Evolutionary conservation across 2,329 filamentous ascomycete genomes (phyloP), one percentile per base, ranked within the genome.

Genomic region (Trichoderma atrobrunneum): DNA sequence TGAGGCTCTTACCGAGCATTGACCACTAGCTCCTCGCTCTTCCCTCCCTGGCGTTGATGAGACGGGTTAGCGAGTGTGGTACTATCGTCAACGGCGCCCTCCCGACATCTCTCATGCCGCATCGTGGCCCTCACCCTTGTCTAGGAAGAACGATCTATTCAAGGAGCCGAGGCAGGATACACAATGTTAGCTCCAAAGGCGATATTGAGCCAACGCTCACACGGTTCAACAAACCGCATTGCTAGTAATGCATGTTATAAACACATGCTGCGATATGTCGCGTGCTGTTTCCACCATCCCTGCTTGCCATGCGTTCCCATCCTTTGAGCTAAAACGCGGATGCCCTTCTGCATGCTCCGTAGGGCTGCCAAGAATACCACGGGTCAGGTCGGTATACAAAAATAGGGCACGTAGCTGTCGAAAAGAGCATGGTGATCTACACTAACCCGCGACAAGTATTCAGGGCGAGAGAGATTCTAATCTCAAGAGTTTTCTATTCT

Each of bases 361-460:
- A 69, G 65, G 65, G 65, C 65, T 61, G 65, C 65, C 56, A 69
- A 69, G 65, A 34, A 36, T 28, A 69, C 54, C 26, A 48, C 36
- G 36, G 51, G 34, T 51, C 65, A 59, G 54, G 56, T 30, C 5
- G 56, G 56, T 43, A 30, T 48, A 34, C 43, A 60, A 61, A 43
- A 69, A 60, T 69, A 60, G 65, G 54, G 24, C 24, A 32, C 16
- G 34, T 12, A 34, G 36, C 34, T 5, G 36, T 68, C 36, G 18
- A 24, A 68, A 60, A 18, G n/a, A 26, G 65, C 54, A 59, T 43
- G 54, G 65, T 26, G 26, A 69, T 60, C 64, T 69, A 69, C 26
- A 51, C 65, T 69, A 69, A 61, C 18, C 65, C 65, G 56, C 28
- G 65, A 69, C 26, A 18, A 69, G 65, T 69, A 69, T 69, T 24